Percentiles rank a stretch among this genome's conserved stretches.
These are phyloP conservation scores for Bonia amplexicaulis DNA, from an alignment of 176 grass and related monocot genomes.

Conservation along the genomic window DNA sequence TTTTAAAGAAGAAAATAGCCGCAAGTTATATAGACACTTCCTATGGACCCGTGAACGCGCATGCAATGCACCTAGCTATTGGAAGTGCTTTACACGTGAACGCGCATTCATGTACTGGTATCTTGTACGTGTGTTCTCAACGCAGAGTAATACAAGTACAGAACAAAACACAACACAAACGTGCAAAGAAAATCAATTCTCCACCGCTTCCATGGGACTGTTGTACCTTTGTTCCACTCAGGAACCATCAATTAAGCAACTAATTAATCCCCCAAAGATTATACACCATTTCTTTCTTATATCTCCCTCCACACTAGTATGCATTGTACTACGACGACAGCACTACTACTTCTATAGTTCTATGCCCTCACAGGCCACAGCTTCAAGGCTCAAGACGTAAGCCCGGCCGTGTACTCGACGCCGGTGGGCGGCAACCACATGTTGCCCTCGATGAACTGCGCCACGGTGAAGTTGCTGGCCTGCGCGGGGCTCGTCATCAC, in stretches of 20 bases:
- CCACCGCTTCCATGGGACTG: background rate
- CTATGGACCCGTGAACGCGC: no score
- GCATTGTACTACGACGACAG: background rate
- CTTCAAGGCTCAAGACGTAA: constrained; percentile 14
- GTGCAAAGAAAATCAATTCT: background rate
- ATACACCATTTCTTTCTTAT: background rate
- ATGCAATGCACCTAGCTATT: no score
- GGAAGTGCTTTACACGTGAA: no score
- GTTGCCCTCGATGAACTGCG: constrained; percentile 64
- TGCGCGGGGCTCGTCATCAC: constrained; percentile 17
- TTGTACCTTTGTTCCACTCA: background rate
- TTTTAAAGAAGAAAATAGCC: no score
- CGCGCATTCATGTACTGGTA: background rate
- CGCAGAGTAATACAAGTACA: background rate
- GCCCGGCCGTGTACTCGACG: constrained; percentile 47
- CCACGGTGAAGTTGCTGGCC: constrained; percentile 64
- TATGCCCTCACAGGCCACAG: no score
- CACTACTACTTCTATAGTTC: background rate
- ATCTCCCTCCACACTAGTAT: background rate
- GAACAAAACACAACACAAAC: background rate
- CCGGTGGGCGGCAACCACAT: constrained; percentile 69
- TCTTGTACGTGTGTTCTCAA: no score
- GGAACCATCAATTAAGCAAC: background rate
- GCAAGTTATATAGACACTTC: no score
- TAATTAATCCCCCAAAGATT: constrained; percentile 7